phyloP scores from a whole-genome alignment of 495 filamentous ascomycete species.

The Schizothecium vesticola region DNA sequence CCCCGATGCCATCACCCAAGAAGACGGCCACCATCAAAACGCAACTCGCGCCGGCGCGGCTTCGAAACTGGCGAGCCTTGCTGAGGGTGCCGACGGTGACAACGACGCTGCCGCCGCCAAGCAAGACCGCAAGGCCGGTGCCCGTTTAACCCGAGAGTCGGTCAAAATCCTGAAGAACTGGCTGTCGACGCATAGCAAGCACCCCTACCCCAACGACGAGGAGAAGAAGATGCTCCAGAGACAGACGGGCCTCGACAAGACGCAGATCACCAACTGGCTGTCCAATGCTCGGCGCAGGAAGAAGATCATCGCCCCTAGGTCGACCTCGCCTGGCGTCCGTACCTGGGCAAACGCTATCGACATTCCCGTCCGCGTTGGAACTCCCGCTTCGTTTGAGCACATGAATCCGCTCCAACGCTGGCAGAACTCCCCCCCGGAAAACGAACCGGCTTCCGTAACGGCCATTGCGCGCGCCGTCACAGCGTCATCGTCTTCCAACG shows the following conservation, averaged over 20 bases:
- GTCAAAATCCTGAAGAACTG: conserved; percentile 72
- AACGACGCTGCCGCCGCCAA: conserved; percentile 30
- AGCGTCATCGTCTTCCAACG: conserved; percentile 44
- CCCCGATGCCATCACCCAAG: conserved; percentile 39
- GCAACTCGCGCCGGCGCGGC: conserved; percentile 32
- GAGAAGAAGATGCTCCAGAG: conserved; percentile 70
- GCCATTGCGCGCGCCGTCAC: conserved; percentile 75
- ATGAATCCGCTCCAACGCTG: conserved; percentile 84
- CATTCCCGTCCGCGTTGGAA: conserved; percentile 52
- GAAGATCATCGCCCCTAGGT: conserved; percentile 57
- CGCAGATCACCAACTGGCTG: conserved; percentile 80
- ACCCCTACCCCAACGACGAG: conserved; percentile 76
- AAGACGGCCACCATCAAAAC: conserved; percentile 40
- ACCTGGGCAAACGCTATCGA: conserved; percentile 57
- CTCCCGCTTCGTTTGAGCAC: conserved; percentile 48
- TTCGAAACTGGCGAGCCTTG: conserved; percentile 26
- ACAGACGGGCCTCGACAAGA: conserved; percentile 66
- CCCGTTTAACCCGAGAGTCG: conserved; percentile 66
- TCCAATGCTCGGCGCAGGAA: conserved; percentile 76
- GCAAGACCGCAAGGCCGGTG: conserved; percentile 44
- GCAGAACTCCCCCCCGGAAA: conserved; percentile 78
- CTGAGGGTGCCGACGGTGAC: conserved; percentile 20
- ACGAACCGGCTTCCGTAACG: conserved; percentile 75
- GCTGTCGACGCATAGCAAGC: conserved; percentile 65
- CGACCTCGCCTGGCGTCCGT: conserved; percentile 52